Base-by-base conservation (phyloP, 768 basidiomycete genomes). In the Rhodosporidiobolus odoratus region DNA sequence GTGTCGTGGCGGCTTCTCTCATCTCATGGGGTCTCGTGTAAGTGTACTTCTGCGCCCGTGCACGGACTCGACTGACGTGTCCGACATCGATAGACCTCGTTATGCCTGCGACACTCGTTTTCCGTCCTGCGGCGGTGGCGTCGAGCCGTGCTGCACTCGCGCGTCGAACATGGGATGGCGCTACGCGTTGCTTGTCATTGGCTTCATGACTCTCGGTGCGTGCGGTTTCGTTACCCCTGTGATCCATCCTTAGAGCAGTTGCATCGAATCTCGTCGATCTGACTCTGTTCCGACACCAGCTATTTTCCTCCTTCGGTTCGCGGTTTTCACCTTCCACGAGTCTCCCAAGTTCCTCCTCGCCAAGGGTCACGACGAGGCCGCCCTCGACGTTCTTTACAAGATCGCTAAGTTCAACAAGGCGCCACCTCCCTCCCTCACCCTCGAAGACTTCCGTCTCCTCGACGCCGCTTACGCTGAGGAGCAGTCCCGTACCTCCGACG, bases 131-230 rank as follows among this genome's bases (percentile, higher is more conserved):
- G n/a, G 41, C 9, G 59, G 61, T 10, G 77, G 76, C n/a, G 77
- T 40, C 30, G 38, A 37, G 17, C 72, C 78, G 1, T 81, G 81
- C 76, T 82, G 81, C 73, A 66, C 74, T 1, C 76, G 76, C 30
- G 69, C 71, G 0, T 58, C 52, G 58, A 82, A 82, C 73, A 80
- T 80, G 79, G 81, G 81, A 25, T 82, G 81, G 81, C 69, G 81
- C 25, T 80, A 80, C 73, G 64, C 72, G 27, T 64, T 77, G n/a
- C 75, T 80, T 73, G 73, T 76, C 30, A 72, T 80, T 40, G 81
- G 80, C 43, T 57, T 61, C 17, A 74, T 81, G 50, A 80, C 80
- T 10, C 73, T 81, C 45, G 45, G 74, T 57, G 16, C 37, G 57
- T 37, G 4, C 32, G 8, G 34, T 48, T 47, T 23, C 35, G 4